Evolutionary conservation across 495 filamentous ascomycete genomes (phyloP).

Genomic region (Lepidopterella palustris): DNA sequence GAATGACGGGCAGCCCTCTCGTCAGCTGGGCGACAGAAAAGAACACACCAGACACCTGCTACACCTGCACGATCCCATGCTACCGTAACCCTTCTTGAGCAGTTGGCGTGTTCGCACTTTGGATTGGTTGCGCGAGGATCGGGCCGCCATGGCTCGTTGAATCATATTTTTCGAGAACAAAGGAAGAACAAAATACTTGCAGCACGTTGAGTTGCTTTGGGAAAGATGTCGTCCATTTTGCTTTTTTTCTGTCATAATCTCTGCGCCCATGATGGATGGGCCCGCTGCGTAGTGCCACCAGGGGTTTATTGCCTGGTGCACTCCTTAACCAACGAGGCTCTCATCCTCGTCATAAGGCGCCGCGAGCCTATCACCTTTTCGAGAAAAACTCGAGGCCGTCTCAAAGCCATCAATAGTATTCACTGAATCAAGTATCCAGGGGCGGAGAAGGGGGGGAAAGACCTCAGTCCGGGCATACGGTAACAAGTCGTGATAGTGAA

Average conservation of each 20-base stretch:
- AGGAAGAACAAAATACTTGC: not conserved
- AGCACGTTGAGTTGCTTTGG: not conserved
- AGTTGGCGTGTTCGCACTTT: not conserved
- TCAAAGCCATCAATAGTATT: not conserved
- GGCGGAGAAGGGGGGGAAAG: not conserved
- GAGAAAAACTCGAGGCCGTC: not conserved
- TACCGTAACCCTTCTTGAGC: not conserved
- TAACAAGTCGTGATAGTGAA: too few relatives aligned
- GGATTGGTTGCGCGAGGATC: conserved; percentile 56
- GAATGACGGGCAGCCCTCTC: not conserved
- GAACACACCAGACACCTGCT: too few relatives aligned
- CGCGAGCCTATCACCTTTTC: not conserved
- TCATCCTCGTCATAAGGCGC: not conserved
- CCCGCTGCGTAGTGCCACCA: not conserved
- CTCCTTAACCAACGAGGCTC: not conserved
- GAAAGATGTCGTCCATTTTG: not conserved
- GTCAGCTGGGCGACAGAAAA: not conserved
- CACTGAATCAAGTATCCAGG: not conserved
- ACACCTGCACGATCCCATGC: not conserved
- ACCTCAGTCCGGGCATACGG: not conserved
- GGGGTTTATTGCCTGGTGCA: not conserved
- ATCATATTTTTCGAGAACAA: not conserved
- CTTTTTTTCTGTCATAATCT: not conserved
- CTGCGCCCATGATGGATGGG: not conserved
- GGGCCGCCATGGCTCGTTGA: conserved; percentile 49